Evolutionary conservation across 805 yeast genomes (phyloP), one percentile per base, ranked within the genome.

Genomic region (Metschnikowia vanudenii): DNA sequence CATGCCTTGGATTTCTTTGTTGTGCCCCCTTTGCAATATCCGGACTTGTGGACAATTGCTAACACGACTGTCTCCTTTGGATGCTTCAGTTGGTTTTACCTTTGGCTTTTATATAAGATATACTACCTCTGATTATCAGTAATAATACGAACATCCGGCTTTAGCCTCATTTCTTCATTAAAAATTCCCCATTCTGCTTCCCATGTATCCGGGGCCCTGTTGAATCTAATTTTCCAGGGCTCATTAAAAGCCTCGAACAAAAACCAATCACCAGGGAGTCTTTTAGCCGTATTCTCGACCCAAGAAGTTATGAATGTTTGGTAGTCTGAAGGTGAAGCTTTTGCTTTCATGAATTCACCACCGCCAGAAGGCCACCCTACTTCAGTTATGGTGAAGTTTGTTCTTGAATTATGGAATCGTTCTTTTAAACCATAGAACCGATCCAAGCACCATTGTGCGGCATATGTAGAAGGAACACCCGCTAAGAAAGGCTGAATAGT

Each of bases 1-100:
- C 91, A 85, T 53, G 40, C 74, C 0, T 61, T 79, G 7, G 96
- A 90, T 46, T 57, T 63, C 31, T 55, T 64, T 18, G 47, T 75
- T 9, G 55, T 51, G 1, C 82, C 95, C 1, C 88, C 92, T 1
- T 50, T 62, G 1, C 61, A 65, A 32, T 84, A 81, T 52, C 97
- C 97, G 1, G 97, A 94, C 63, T 55, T 94, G 4, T 88, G 94
- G 91, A 88, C 88, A 0, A 74, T 92, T 19, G 76, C 81, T 3
- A 94, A 94, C 59, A 81, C 85, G 35, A 58, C 83, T 0, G 58
- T 90, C 3, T 85, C 94, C 0, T 90, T 88, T 60, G 85, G 78
- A 0, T 87, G 90, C 49, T 92, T 91, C 57, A 61, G 68, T 0
- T 58, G 85, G 38, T 88, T 88, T 57, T 91, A 90, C 82, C 51